Percentiles rank a stretch among this genome's conserved stretches.
Conservation (phyloP, 2,329 filamentous ascomycete genomes). For the Fusarium sambucinum region DNA sequence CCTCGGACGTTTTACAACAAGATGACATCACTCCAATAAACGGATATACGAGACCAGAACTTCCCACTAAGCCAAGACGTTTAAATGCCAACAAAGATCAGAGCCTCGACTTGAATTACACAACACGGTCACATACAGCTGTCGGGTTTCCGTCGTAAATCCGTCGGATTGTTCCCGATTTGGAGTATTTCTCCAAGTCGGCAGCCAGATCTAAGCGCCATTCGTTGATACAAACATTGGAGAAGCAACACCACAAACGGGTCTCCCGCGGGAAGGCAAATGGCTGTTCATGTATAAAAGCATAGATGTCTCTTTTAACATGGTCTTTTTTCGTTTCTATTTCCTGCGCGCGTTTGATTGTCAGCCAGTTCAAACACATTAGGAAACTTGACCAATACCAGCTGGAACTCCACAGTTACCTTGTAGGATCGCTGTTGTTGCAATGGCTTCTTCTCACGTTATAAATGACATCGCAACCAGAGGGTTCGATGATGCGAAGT, state of each 20-base stretch:
- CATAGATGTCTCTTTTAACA: background rate
- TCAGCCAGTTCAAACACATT: background rate
- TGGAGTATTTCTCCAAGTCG: constrained; percentile 23
- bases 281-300: constrained; percentile 36
- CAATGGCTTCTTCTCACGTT: constrained; percentile 42
- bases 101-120: constrained; percentile 25
- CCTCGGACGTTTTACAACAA: constrained; percentile 13
- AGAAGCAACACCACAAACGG: constrained; percentile 1
- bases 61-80: constrained; percentile 10
- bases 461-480: constrained; percentile 66
- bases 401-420: background rate
- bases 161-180: constrained; percentile 36
- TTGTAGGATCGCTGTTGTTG: background rate
- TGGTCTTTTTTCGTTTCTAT: background rate
- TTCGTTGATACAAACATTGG: constrained; percentile 21
- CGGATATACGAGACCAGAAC: background rate
- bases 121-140: constrained; percentile 1
- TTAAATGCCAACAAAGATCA: constrained; percentile 18
- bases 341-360: constrained; percentile 10
- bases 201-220: constrained; percentile 35
- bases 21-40: constrained; percentile 6
- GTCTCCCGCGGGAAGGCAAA: constrained; percentile 26
- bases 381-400: constrained; percentile 7
- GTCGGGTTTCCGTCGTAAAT: constrained; percentile 34
- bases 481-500: constrained; percentile 73